Conservation (phyloP, 805 yeast species). For the Candida peoriensis region DNA sequence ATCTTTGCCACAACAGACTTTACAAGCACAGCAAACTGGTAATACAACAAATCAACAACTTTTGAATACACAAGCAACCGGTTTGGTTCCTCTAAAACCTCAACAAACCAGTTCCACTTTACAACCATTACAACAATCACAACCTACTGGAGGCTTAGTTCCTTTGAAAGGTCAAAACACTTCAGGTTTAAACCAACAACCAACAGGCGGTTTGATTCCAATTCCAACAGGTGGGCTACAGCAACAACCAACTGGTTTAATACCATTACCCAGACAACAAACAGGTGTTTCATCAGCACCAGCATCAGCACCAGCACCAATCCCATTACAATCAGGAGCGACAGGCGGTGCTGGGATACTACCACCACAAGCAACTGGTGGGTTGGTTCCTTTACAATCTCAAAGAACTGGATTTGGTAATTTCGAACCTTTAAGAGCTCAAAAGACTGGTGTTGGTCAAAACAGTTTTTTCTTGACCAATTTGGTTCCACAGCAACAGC, state of each 20-base stretch:
- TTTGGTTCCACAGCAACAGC: constrained; percentile 60
- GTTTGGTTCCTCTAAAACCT: constrained; percentile 22
- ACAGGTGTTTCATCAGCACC: constrained; percentile 26
- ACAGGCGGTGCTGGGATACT: constrained; percentile 17
- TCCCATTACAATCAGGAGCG: constrained; percentile 19
- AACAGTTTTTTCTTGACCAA: constrained; percentile 35
- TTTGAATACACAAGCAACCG: constrained; percentile 29
- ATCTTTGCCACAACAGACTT: constrained; percentile 25
- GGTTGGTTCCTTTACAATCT: constrained; percentile 28
- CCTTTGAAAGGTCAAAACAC: constrained; percentile 6
- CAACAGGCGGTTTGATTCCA: constrained; percentile 49
- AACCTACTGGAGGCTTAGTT: constrained; percentile 29
- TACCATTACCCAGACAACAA: constrained; percentile 21
- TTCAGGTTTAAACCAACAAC: constrained; percentile 44
- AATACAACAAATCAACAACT: constrained; percentile 4
- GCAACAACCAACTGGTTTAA: constrained; percentile 32
- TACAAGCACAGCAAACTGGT: constrained; percentile 13
- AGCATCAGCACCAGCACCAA: constrained; percentile 18
- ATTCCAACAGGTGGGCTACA: constrained; percentile 20
- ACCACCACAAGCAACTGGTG: constrained; percentile 29
- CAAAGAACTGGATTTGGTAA: constrained; percentile 53
- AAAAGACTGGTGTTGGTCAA: constrained; percentile 41
- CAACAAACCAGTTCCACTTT: constrained; percentile 14
- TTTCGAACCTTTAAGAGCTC: constrained; percentile 32
- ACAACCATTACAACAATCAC: constrained; percentile 22